These are phyloP conservation scores for Lactifluus volemus DNA, from an alignment of 768 basidiomycete genomes.

Conservation along the genomic window DNA sequence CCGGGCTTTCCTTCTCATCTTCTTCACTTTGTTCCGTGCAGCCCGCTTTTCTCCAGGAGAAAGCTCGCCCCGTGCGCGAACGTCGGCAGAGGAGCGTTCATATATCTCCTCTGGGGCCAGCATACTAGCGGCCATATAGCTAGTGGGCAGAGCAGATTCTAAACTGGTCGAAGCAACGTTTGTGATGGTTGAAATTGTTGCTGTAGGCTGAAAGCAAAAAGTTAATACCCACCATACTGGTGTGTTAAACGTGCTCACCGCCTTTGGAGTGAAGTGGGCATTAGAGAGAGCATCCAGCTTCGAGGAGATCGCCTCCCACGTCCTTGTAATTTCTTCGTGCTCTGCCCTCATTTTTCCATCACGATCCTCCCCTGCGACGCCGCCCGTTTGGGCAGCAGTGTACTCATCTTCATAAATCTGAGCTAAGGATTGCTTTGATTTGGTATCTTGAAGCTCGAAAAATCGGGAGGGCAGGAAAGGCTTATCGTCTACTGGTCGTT, in stretches of 20 bases:
- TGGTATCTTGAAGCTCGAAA: conserved; percentile 82
- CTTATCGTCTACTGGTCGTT: conserved; percentile 67
- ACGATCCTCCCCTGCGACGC: conserved; percentile 54
- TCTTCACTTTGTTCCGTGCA: conserved; percentile 57
- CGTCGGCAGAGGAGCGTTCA: conserved; percentile 44
- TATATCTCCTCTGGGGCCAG: conserved; percentile 93
- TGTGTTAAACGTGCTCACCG: conserved; percentile 38
- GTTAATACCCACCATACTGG: conserved; percentile 10
- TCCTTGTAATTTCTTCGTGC: conserved; percentile 73
- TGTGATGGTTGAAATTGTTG: conserved; percentile 71
- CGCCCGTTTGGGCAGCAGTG: conserved; percentile 53
- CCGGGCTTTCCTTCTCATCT: conserved; percentile 59
- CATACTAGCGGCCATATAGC: conserved; percentile 64
- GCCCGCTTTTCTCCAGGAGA: conserved; percentile 78
- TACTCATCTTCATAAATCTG: conserved; percentile 96
- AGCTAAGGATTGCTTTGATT: conserved; percentile 82
- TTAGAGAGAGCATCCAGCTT: conserved; percentile 94
- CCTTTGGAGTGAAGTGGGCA: conserved; percentile 91
- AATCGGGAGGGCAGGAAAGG: conserved; percentile 87
- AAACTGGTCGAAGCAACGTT: conserved; percentile 75
- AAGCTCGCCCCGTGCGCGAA: conserved; percentile 67
- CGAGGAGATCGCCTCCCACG: conserved; percentile 79
- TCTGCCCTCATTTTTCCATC: conserved; percentile 86
- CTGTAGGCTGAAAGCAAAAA: conserved; percentile 60
- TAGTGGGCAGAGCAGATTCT: conserved; percentile 87